phyloP scores from a whole-genome alignment of 352 stramenopile species.

The Plasmopara halstedii region DNA sequence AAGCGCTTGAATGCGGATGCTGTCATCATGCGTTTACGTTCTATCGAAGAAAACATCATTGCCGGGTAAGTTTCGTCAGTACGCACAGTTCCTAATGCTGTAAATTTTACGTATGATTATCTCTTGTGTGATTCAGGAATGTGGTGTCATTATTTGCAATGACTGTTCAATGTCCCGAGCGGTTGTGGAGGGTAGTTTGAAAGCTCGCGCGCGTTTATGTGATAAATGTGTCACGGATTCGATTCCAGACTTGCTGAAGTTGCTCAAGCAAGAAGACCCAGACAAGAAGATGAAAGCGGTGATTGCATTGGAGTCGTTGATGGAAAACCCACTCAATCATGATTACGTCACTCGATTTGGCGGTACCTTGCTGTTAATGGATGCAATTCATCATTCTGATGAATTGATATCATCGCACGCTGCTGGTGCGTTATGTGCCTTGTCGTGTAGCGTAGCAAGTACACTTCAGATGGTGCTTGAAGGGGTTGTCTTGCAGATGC shows the following conservation, averaged over 20 bases:
- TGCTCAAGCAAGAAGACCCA: constrained; percentile 44
- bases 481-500: constrained; percentile 82
- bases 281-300: constrained; percentile 64
- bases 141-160: constrained; percentile 79
- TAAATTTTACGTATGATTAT: constrained; percentile 1
- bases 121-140: constrained; percentile 44
- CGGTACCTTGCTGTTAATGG: constrained; percentile 61
- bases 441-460: constrained; percentile 72
- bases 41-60: constrained; percentile 78
- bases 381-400: constrained; percentile 60
- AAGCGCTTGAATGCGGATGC: constrained; percentile 60
- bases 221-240: constrained; percentile 80
- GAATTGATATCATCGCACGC: constrained; percentile 62
- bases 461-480: constrained; percentile 84
- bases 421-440: constrained; percentile 62
- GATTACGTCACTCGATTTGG: constrained; percentile 75
- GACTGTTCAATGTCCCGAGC: constrained; percentile 82
- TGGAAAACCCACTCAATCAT: constrained; percentile 80
- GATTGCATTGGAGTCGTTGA: constrained; percentile 71
- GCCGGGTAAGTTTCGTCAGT: constrained; percentile 34
- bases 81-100: neutral
- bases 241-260: constrained; percentile 57
- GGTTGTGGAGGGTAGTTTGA: constrained; percentile 70
- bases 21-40: constrained; percentile 78
- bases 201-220: constrained; percentile 73